Percentiles rank a stretch among this genome's conserved stretches.
phyloP scores from a whole-genome alignment of 2,329 filamentous ascomycete species.

The Cadophora gregata region DNA sequence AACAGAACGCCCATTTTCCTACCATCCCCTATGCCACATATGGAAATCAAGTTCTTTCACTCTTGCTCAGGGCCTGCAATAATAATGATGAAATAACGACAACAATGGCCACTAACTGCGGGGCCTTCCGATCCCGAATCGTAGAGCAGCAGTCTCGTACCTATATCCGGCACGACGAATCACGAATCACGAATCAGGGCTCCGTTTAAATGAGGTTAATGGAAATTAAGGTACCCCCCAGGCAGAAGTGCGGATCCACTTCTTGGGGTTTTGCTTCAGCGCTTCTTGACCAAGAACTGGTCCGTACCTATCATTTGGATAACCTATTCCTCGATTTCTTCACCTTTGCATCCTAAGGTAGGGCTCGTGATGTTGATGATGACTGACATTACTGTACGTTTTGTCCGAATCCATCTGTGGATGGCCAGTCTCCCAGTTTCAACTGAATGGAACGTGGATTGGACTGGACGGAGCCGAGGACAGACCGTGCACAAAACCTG shows the following conservation, averaged over 20 bases:
- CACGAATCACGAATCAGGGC: not conserved
- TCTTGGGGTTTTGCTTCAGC: not conserved
- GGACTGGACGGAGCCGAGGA: slow-evolving; percentile 9
- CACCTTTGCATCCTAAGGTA: not conserved
- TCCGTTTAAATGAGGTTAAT: too few species aligned
- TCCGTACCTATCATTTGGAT: slow-evolving; percentile 2
- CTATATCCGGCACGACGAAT: not conserved
- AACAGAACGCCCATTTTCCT: slow-evolving; percentile 9
- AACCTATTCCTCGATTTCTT: slow-evolving; percentile 2
- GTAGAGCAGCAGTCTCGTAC: slow-evolving; percentile 1
- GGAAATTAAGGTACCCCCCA: not conserved
- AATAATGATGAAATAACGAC: slow-evolving; percentile 5
- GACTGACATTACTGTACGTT: not conserved
- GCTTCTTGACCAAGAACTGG: slow-evolving; percentile 1
- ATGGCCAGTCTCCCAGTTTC: slow-evolving; percentile 31
- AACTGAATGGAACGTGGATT: slow-evolving; percentile 12
- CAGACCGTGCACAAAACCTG: slow-evolving; percentile 4
- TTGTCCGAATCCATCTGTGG: slow-evolving; percentile 21
- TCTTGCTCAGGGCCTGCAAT: not conserved
- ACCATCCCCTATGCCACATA: not conserved
- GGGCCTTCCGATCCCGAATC: not conserved
- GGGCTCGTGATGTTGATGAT: not conserved
- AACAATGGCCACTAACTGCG: not conserved
- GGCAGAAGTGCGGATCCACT: not conserved
- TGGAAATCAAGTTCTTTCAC: not conserved